Evolutionary conservation across 441 rosid species (phyloP).

Genomic region (Arabidopsis lyrata): DNA sequence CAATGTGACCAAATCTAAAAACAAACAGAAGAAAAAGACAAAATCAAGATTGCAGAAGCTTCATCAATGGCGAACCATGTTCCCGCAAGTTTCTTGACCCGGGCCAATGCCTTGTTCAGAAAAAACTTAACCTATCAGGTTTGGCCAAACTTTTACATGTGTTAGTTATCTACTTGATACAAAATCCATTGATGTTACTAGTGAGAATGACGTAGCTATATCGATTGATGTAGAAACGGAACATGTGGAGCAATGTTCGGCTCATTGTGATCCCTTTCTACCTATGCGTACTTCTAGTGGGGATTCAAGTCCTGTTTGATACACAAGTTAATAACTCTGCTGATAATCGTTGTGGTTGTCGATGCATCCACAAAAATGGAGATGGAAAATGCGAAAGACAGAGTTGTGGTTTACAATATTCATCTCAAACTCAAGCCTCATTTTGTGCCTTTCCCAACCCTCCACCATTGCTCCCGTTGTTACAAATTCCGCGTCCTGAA

Average conservation of each 20-base stretch:
- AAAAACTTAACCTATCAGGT: slow-evolving; percentile 96
- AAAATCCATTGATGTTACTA: background rate
- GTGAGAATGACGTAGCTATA: background rate
- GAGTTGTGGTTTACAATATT: slow-evolving; percentile 73
- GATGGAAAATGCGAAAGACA: slow-evolving; percentile 60
- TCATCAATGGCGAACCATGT: slow-evolving; percentile 64
- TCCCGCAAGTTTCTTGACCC: slow-evolving; percentile 69
- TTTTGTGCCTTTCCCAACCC: slow-evolving; percentile 66
- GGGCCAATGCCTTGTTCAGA: slow-evolving; percentile 81
- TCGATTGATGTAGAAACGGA: slow-evolving; percentile 73
- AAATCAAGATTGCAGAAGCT: slow-evolving; percentile 15
- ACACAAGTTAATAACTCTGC: slow-evolving; percentile 47
- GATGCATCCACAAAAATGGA: slow-evolving; percentile 43
- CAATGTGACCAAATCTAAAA: background rate
- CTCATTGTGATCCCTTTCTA: slow-evolving; percentile 73
- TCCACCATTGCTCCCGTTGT: slow-evolving; percentile 71
- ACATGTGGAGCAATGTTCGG: slow-evolving; percentile 69
- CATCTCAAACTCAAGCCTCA: slow-evolving; percentile 54
- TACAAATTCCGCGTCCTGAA: slow-evolving; percentile 72
- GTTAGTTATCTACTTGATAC: background rate
- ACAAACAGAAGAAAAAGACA: background rate
- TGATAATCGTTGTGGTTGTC: slow-evolving; percentile 63
- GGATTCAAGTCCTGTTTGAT: slow-evolving; percentile 60
- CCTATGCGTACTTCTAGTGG: slow-evolving; percentile 68
- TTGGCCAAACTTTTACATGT: background rate